Percentiles rank a stretch among this genome's conserved stretches.
These are phyloP conservation scores for Neovahlkampfia damariscottae DNA, from an alignment of 78 protist species.

Conservation along the genomic window DNA sequence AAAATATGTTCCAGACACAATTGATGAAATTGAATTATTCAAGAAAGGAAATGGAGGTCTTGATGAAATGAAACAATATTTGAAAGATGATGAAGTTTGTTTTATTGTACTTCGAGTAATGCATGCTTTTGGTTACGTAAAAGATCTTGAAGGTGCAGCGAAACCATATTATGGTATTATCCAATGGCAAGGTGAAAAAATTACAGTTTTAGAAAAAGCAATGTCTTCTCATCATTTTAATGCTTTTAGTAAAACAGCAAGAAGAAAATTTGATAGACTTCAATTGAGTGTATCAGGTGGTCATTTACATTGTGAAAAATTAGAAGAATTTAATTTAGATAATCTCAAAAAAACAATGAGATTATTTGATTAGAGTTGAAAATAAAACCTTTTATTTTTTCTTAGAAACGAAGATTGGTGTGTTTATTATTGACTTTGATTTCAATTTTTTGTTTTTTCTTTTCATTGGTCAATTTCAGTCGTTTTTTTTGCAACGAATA, in stretches of 20 bases:
- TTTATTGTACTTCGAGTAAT: neutral
- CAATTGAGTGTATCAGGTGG: neutral
- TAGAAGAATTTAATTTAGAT: neutral
- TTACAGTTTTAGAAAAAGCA: neutral
- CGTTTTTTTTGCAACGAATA: too few species aligned
- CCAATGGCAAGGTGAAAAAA: neutral
- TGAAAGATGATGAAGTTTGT: neutral
- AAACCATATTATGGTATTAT: neutral
- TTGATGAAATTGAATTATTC: neutral
- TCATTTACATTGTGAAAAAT: neutral
- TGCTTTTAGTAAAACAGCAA: neutral
- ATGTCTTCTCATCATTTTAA: neutral
- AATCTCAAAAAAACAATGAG: neutral
- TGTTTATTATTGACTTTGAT: too few species aligned
- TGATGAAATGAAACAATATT: neutral
- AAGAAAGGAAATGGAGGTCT: neutral
- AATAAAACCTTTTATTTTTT: too few species aligned
- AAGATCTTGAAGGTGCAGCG: neutral
- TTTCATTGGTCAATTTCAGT: too few species aligned
- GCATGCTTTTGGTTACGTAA: neutral
- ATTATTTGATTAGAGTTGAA: neutral
- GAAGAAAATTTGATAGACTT: neutral
- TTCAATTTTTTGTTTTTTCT: too few species aligned
- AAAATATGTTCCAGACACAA: neutral
- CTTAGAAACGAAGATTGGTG: too few species aligned